Base-by-base conservation (phyloP, 805 yeast species). In the Ogataea methanolica region DNA sequence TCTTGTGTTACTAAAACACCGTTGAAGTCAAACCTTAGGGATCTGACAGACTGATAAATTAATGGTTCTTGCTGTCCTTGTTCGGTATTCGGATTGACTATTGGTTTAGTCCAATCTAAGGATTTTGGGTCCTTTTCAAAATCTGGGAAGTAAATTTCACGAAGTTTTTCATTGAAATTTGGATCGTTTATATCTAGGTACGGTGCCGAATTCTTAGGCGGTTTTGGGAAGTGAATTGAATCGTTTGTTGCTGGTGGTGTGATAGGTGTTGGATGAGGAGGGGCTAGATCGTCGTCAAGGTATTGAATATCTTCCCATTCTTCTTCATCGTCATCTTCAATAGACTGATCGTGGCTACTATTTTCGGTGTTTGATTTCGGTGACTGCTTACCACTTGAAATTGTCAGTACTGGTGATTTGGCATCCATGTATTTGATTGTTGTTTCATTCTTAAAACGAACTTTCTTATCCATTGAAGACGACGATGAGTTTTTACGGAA, bases 51-150 rank as follows among this genome's bases (percentile, higher is more conserved):
- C 70, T 22, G 75, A 69, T 39, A 44, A 17, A 19, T 39, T 39
- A 55, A 68, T 73, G 55, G 65, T 59, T 0, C 54, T 46, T 0
- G 69, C 67, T 22, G 68, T 65, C 1, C 77, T 73, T 23, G 77
- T 71, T 1, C 83, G 31, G 11, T 26, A 26, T 11, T 26, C 9
- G 31, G 9, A 26, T 9, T 26, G 12, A 86, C 71, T 0, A 83
- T 78, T 2, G 87, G 82, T 48, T 83, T 77, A 96, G 91, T 91
- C 99, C 99, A 94, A 49, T 90, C 86, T 47, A 94, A 65, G 57
- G 88, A 85, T 37, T 80, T 82, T 0, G 88, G 78, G 54, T 94
- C 96, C 42, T 73, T 80, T 2, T 97, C 96, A 43, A 94, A 71
- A 54, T 90, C 92, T 1, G 99, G 97, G 67, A 83, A 94, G 67